phyloP scores from a whole-genome alignment of 371 early-diverging fungal genomes.

The Circinella umbellata region DNA sequence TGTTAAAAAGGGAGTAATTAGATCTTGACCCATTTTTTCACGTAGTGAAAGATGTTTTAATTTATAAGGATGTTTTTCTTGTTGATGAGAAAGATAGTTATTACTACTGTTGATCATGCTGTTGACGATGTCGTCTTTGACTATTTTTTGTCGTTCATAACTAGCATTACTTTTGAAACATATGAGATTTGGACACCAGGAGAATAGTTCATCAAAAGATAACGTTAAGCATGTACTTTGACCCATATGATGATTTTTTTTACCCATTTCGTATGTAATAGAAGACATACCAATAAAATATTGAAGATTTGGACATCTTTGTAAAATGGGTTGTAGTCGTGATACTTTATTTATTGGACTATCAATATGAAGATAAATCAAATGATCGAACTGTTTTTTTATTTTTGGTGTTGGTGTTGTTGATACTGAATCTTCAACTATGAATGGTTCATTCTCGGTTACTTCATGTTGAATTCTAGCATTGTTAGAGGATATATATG shows the following conservation, averaged over 20 bases:
- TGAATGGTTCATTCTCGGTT: neutral
- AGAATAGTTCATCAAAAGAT: neutral
- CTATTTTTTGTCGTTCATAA: neutral
- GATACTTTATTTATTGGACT: neutral
- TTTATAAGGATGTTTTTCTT: neutral
- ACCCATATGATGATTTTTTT: too few relatives aligned
- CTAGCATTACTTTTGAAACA: neutral
- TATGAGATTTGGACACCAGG: neutral
- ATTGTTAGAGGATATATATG: neutral
- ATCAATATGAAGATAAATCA: neutral
- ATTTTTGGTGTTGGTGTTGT: neutral
- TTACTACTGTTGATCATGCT: neutral
- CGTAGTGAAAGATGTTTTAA: neutral
- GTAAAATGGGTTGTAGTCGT: neutral
- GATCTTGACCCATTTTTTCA: neutral
- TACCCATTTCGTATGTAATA: too few relatives aligned
- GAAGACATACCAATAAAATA: neutral
- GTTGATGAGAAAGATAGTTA: neutral
- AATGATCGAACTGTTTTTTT: neutral
- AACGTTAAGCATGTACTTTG: too few relatives aligned
- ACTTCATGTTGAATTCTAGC: neutral
- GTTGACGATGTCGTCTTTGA: neutral
- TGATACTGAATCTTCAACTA: neutral
- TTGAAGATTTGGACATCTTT: neutral
- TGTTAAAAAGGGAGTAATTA: neutral